These are phyloP conservation scores for Diaporthe velutina DNA, from an alignment of 2,329 filamentous ascomycete species.

Conservation along the genomic window DNA sequence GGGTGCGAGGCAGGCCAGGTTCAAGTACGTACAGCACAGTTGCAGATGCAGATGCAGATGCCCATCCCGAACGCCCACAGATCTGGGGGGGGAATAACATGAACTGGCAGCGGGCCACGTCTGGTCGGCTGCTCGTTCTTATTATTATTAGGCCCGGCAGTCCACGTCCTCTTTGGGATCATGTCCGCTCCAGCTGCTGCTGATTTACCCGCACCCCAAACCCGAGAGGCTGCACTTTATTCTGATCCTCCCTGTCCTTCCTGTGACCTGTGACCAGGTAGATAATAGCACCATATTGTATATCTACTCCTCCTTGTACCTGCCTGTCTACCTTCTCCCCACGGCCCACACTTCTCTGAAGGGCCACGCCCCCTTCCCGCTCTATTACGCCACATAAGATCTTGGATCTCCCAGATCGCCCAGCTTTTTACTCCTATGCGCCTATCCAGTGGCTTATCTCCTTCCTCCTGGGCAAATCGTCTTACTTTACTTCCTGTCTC, in stretches of 20 bases:
- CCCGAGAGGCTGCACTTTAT: constrained; percentile 16
- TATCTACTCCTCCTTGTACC: constrained; percentile 1
- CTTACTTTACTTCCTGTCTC: background rate
- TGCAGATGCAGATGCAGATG: constrained; percentile 1
- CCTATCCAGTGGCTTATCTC: constrained; percentile 16
- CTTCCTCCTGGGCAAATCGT: background rate
- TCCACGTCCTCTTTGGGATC: constrained; percentile 23
- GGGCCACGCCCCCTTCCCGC: constrained; percentile 6
- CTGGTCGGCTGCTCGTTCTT: constrained; percentile 1
- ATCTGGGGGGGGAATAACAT: constrained; percentile 1
- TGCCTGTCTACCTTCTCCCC: background rate
- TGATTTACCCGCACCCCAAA: constrained; percentile 14
- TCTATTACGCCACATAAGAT: constrained; percentile 14
- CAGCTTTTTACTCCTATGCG: constrained; percentile 3
- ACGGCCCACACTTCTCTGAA: background rate
- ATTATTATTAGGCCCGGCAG: constrained; percentile 15
- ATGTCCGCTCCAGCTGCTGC: constrained; percentile 4
- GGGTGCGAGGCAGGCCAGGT: background rate
- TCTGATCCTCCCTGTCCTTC: background rate
- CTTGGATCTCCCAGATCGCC: constrained; percentile 25
- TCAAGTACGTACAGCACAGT: background rate
- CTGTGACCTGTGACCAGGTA: constrained; percentile 2
- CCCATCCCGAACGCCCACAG: constrained; percentile 20
- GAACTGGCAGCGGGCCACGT: constrained; percentile 4
- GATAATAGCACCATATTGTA: constrained; percentile 6